phyloP scores from a whole-genome alignment of 2,329 filamentous ascomycete species.

The Blastomyces parvus region DNA sequence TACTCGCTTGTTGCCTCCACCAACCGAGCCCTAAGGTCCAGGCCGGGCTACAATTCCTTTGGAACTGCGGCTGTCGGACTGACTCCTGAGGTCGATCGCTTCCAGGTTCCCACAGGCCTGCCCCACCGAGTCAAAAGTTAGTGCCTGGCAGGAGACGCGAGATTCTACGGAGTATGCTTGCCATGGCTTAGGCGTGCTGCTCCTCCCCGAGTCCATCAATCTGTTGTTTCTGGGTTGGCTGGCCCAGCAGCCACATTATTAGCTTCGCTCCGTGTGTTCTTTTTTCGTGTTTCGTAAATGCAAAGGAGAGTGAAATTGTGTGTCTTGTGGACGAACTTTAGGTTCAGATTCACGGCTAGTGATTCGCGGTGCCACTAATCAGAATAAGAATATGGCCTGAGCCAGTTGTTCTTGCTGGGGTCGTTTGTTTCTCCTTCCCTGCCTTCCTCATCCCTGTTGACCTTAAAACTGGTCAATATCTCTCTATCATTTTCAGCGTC shows the following conservation, averaged over 20 bases:
- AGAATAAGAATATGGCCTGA: neutral
- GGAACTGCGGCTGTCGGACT: neutral
- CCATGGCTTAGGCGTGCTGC: neutral
- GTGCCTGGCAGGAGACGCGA: neutral
- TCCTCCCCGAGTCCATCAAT: neutral
- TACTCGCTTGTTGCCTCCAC: neutral
- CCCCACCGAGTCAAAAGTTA: neutral
- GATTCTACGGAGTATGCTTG: too few species aligned
- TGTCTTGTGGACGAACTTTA: neutral
- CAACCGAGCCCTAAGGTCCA: neutral
- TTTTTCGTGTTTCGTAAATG: neutral
- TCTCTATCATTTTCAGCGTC: neutral
- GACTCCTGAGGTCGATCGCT: neutral
- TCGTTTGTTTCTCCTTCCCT: neutral
- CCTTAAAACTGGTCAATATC: neutral
- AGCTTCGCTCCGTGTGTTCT: neutral
- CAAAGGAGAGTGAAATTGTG: neutral
- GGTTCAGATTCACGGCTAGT: neutral
- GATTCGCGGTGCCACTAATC: neutral
- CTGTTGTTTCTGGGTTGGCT: neutral
- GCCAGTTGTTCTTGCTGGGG: neutral
- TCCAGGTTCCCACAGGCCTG: neutral
- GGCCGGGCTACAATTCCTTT: neutral
- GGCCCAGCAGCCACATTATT: neutral
- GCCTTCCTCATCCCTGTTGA: neutral